Evolutionary conservation across 225 moss, liverwort and hornwort species (phyloP), one percentile per base, ranked within the genome.

Genomic region (Physcomitrium patens): DNA sequence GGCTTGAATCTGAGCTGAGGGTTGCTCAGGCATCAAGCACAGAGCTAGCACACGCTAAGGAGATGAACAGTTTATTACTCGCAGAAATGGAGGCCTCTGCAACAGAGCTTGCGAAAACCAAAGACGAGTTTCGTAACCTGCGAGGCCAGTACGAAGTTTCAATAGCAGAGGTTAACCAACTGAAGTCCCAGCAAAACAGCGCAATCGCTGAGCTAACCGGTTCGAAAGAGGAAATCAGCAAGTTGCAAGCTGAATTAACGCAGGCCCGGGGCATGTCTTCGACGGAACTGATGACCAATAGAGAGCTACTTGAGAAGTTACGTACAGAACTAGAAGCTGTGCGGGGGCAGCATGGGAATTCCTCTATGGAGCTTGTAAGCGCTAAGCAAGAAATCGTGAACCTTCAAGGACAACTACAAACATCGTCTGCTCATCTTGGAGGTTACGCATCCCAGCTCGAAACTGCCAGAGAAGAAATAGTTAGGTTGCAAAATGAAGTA

Each of bases 221-320:
- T 31, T 50, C 68, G 31, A 82, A 63, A 70, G 73, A 45, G 27
- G 78, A 78, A 65, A 59, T 83, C 1, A 47, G 45, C 43, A 65
- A 65, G 65, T 9, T 83, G 52, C 69, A 75, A 57, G 53, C 31
- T 12, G 84, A 80, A 44, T 42, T 80, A 72, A 75, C 60, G 50
- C 49, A 68, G 68, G 77, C 84, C 48, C 77, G 59, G 63, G 77
- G 75, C 11, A 86, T 54, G 65, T 68, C 84, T 31, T 79, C 82
- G 22, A 59, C 79, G 19, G 82, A 87, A 53, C 68, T 85, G 68
- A 71, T 72, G 11, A 20, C 24, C 60, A 69, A 75, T 5, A 72
- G 68, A 66, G 84, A 80, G 57, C 75, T 82, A 45, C 62, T 86
- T 24, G 79, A 70, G 24, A 81, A 65, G 37, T 63, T 80, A 60